These are phyloP conservation scores for Mallotus japonicus DNA, from an alignment of 441 rosid genomes.

Conservation along the genomic window DNA sequence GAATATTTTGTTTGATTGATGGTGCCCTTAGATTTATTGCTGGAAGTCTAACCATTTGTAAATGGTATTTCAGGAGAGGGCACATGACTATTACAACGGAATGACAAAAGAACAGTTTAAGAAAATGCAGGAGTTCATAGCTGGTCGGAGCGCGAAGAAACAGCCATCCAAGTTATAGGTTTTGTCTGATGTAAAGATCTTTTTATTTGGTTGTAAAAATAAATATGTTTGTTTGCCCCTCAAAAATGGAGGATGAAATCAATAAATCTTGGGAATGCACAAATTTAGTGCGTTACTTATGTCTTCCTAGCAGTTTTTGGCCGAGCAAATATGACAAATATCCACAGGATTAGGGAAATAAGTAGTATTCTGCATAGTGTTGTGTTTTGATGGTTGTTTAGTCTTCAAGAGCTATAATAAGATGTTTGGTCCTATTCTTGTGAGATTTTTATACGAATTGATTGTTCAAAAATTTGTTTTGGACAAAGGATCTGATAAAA, in stretches of 20 bases:
- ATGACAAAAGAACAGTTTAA: slow-evolving; percentile 86
- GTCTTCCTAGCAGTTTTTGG: no score
- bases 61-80: slow-evolving; percentile 57
- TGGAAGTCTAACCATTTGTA: neutral
- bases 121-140: slow-evolving; percentile 94
- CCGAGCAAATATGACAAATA: no score
- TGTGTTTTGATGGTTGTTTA: no score
- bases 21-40: neutral
- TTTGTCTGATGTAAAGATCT: neutral
- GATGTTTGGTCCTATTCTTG: no score
- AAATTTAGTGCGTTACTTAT: no score
- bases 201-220: neutral
- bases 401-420: no score
- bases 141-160: slow-evolving; percentile 60
- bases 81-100: slow-evolving; percentile 65
- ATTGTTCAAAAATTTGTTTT: no score
- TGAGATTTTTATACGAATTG: no score
- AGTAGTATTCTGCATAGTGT: no score
- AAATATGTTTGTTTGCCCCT: neutral
- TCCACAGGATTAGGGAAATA: no score
- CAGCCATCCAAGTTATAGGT: slow-evolving; percentile 63
- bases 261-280: slow-evolving; percentile 2
- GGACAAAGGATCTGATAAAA: no score
- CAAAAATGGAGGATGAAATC: neutral
- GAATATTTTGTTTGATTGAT: neutral